Evolutionary conservation across 2,329 filamentous ascomycete species (phyloP).

Genomic region (Endocalyx cinctus): DNA sequence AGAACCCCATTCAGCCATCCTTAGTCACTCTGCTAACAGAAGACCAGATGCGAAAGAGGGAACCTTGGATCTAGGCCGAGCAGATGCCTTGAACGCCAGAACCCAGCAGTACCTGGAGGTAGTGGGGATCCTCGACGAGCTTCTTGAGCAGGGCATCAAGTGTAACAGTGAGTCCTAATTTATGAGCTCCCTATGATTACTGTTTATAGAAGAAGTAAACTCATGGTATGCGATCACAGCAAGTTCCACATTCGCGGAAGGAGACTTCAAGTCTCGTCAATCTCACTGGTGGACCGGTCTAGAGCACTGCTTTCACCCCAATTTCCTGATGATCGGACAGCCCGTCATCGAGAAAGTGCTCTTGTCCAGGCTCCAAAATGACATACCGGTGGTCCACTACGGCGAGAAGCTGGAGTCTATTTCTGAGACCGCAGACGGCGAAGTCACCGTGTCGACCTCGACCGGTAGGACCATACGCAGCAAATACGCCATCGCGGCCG

Average conservation of each 20-base stretch:
- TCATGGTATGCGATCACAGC: no score
- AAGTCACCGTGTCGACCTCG: slow-evolving; percentile 25
- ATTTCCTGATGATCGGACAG: slow-evolving; percentile 48
- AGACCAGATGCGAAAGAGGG: slow-evolving; percentile 33
- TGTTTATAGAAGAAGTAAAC: no score
- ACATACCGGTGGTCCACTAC: slow-evolving; percentile 31
- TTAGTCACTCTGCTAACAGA: no score
- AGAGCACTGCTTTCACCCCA: slow-evolving; percentile 39
- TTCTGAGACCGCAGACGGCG: slow-evolving; percentile 17
- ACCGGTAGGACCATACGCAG: slow-evolving; percentile 28
- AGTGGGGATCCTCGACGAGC: slow-evolving; percentile 36
- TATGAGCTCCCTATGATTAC: not conserved
- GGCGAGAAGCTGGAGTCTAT: slow-evolving; percentile 31
- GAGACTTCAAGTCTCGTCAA: slow-evolving; percentile 42
- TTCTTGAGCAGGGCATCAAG: slow-evolving; percentile 38
- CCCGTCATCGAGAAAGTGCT: slow-evolving; percentile 39
- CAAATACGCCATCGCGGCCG: slow-evolving; percentile 46
- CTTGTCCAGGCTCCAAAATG: slow-evolving; percentile 28
- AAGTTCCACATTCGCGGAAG: slow-evolving; percentile 42
- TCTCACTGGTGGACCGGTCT: slow-evolving; percentile 44
- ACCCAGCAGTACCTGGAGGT: slow-evolving; percentile 45
- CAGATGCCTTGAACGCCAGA: slow-evolving; percentile 44
- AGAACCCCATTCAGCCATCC: no score
- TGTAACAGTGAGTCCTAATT: slow-evolving; percentile 43
- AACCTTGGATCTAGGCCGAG: slow-evolving; percentile 37